phyloP scores from a whole-genome alignment of 768 basidiomycete genomes.

The Leccinellum luteum region DNA sequence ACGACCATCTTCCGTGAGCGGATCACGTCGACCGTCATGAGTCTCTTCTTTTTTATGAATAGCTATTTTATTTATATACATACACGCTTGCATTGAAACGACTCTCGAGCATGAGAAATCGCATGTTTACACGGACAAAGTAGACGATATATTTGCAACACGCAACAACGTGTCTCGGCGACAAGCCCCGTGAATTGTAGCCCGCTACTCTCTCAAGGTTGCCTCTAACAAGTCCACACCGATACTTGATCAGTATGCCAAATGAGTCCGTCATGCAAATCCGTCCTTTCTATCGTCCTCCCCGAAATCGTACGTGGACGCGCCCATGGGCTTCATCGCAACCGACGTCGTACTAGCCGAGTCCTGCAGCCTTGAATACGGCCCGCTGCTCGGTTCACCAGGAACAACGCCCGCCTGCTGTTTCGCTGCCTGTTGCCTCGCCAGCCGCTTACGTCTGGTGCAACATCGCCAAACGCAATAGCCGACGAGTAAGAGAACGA shows the following conservation, averaged over 20 bases:
- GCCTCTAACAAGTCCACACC: conserved; percentile 11
- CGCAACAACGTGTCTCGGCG: conserved; percentile 8
- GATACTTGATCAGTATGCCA: not conserved
- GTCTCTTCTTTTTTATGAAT: not conserved
- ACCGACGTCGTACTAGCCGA: conserved; percentile 29
- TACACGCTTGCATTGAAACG: not conserved
- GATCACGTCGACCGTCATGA: not conserved
- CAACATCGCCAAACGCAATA: conserved; percentile 63
- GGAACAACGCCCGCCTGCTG: conserved; percentile 12
- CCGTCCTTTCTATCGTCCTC: conserved; percentile 20
- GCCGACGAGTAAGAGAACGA: conserved; percentile 45
- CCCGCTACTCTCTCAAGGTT: conserved; percentile 29
- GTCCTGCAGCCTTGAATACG: conserved; percentile 25
- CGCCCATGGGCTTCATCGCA: conserved; percentile 29
- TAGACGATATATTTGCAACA: conserved; percentile 3
- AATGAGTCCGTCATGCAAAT: conserved; percentile 5
- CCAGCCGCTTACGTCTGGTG: conserved; percentile 38
- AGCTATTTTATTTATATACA: too few species aligned
- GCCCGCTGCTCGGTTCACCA: conserved; percentile 2
- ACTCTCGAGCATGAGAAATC: not conserved
- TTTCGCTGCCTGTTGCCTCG: conserved; percentile 20
- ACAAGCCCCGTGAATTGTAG: conserved; percentile 20
- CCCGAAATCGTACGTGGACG: conserved; percentile 18
- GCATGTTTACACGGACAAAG: conserved; percentile 1
- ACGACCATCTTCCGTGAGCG: not conserved